A percentile compares a stretch with the other conserved stretches of the same genome.
Conservation (phyloP, 805 yeast genomes). For the Hyphopichia homilentoma region DNA sequence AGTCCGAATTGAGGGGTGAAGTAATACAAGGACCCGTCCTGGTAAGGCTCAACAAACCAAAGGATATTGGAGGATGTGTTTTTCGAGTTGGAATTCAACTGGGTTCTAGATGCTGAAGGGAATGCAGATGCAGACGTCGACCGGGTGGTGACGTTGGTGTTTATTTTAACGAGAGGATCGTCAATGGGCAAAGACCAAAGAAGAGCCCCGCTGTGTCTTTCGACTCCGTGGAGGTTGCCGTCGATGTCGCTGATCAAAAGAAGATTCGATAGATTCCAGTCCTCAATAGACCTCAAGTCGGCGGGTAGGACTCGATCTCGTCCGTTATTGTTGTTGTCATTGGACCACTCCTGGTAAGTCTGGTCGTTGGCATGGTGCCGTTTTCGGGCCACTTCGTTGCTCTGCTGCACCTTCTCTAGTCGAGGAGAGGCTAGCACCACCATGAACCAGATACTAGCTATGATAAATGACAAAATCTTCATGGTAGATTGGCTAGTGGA, state of each 20-base stretch:
- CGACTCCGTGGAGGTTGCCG: slow-evolving; percentile 80
- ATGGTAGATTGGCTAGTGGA: too few species aligned
- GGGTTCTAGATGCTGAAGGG: neutral
- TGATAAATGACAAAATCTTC: too few species aligned
- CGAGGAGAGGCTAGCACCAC: slow-evolving; percentile 2
- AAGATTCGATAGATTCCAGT: slow-evolving; percentile 52
- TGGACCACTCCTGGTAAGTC: slow-evolving; percentile 3
- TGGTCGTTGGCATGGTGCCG: slow-evolving; percentile 1
- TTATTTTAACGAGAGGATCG: slow-evolving; percentile 55
- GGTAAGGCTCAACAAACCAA: slow-evolving; percentile 90
- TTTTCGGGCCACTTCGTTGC: slow-evolving; percentile 2
- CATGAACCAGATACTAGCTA: too few species aligned
- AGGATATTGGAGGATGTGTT: slow-evolving; percentile 31
- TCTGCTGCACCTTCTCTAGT: slow-evolving; percentile 4
- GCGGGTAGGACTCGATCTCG: slow-evolving; percentile 23
- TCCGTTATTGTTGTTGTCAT: slow-evolving; percentile 1
- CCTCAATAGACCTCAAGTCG: slow-evolving; percentile 38
- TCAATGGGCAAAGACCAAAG: slow-evolving; percentile 73
- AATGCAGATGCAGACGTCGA: neutral
- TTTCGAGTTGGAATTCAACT: slow-evolving; percentile 1
- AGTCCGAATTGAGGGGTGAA: slow-evolving; percentile 74
- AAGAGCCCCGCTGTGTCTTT: slow-evolving; percentile 68
- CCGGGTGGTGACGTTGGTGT: slow-evolving; percentile 14
- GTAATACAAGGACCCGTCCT: slow-evolving; percentile 79
- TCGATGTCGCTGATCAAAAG: slow-evolving; percentile 77